These are phyloP conservation scores for Pittosporum tobira DNA, from an alignment of 129 eudicot genomes.

Conservation along the genomic window DNA sequence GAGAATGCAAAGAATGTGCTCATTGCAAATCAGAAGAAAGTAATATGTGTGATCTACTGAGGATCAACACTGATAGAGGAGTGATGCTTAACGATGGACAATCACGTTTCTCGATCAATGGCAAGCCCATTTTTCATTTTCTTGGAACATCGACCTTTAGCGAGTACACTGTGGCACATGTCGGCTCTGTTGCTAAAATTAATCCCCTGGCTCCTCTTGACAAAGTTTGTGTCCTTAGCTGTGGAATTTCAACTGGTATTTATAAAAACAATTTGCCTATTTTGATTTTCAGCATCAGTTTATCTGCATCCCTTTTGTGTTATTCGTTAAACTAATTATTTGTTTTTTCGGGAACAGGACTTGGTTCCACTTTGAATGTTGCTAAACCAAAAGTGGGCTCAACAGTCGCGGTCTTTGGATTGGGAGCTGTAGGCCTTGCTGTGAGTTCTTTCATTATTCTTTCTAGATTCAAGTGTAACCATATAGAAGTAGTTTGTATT, in stretches of 20 bases:
- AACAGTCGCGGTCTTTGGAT: slow-evolving; percentile 75
- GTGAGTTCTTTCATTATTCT: slow-evolving; percentile 29
- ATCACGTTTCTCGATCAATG: slow-evolving; percentile 62
- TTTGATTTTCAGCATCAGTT: background rate
- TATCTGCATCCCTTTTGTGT: background rate
- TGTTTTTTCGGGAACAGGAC: slow-evolving; percentile 24
- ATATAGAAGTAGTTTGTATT: too few species aligned
- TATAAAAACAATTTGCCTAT: background rate
- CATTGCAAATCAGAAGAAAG: slow-evolving; percentile 83
- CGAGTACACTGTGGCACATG: slow-evolving; percentile 75
- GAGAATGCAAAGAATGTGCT: slow-evolving; percentile 74
- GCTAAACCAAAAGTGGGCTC: slow-evolving; percentile 75
- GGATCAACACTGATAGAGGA: slow-evolving; percentile 79
- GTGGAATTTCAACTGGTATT: slow-evolving; percentile 86
- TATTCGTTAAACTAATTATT: background rate
- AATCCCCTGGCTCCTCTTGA: slow-evolving; percentile 77
- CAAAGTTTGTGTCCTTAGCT: slow-evolving; percentile 80
- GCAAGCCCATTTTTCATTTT: slow-evolving; percentile 68
- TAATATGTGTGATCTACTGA: slow-evolving; percentile 75
- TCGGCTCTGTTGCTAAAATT: slow-evolving; percentile 73
- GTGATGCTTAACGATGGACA: slow-evolving; percentile 65
- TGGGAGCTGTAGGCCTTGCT: slow-evolving; percentile 91
- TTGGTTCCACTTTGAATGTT: slow-evolving; percentile 90
- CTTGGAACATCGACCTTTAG: slow-evolving; percentile 89
- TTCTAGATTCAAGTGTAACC: background rate